Conservation (phyloP, 257 asterid genomes). For the Ilex aquifolium region DNA sequence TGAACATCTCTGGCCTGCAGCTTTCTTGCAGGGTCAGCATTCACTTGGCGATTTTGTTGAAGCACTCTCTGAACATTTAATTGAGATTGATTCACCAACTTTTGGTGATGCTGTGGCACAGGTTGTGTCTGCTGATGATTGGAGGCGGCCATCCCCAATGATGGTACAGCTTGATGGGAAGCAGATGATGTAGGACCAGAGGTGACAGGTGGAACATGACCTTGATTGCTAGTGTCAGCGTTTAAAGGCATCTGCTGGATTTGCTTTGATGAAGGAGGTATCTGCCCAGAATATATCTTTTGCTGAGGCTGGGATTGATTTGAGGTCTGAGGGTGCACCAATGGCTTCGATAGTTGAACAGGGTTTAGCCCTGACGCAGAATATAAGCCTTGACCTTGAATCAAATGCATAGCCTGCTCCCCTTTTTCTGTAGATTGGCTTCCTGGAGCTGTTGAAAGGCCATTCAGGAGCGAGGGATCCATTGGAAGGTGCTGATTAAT, state of each 20-base stretch:
- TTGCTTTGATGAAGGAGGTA: slow-evolving; percentile 41
- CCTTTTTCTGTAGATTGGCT: slow-evolving; percentile 42
- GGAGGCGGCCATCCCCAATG: slow-evolving; percentile 36
- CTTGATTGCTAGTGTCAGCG: slow-evolving; percentile 24
- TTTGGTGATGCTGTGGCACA: slow-evolving; percentile 38
- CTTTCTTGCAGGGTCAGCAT: slow-evolving; percentile 31
- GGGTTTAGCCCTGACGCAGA: slow-evolving; percentile 38
- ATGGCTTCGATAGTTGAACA: slow-evolving; percentile 41
- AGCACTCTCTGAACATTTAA: slow-evolving; percentile 38
- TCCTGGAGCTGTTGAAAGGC: slow-evolving; percentile 44
- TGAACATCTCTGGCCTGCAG: slow-evolving; percentile 44
- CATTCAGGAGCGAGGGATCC: slow-evolving; percentile 51
- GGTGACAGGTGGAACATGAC: slow-evolving; percentile 40
- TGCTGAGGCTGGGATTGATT: slow-evolving; percentile 45
- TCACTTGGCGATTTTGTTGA: slow-evolving; percentile 41
- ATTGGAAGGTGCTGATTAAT: slow-evolving; percentile 48
- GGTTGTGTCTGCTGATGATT: slow-evolving; percentile 25
- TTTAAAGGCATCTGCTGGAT: slow-evolving; percentile 19
- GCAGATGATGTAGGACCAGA: slow-evolving; percentile 33
- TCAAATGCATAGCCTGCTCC: slow-evolving; percentile 34
- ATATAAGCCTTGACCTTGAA: slow-evolving; percentile 44
- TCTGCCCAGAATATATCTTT: slow-evolving; percentile 48
- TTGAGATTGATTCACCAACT: slow-evolving; percentile 45
- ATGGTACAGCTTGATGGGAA: slow-evolving; percentile 40
- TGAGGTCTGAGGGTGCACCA: slow-evolving; percentile 42